Percentiles rank a stretch among this genome's conserved stretches.
phyloP scores from a whole-genome alignment of 306 rosid species.

The Rosa persica region DNA sequence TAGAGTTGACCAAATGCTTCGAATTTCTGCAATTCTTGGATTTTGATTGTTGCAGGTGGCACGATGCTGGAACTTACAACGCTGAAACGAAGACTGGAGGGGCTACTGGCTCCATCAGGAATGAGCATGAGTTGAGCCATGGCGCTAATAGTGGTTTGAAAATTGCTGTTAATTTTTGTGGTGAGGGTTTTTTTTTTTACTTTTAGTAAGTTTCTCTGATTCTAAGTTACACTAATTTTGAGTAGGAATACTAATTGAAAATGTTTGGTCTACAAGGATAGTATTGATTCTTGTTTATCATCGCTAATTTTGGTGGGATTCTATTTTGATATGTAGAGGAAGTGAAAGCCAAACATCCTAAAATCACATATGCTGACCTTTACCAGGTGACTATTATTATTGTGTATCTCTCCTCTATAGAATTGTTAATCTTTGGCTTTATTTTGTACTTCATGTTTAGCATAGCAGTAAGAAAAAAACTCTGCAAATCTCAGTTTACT shows the following conservation, averaged over 20 bases:
- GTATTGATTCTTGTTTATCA: neutral
- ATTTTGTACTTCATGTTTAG: neutral
- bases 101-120: conserved; percentile 80
- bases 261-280: neutral
- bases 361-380: conserved; percentile 74
- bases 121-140: conserved; percentile 51
- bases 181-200: conserved; percentile 30
- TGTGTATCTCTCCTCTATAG: neutral
- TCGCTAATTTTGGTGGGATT: conserved; percentile 11
- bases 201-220: neutral
- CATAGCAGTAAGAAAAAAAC: neutral
- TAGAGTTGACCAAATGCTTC: neutral
- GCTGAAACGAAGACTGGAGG: conserved; percentile 69
- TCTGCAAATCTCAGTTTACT: neutral
- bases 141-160: conserved; percentile 64
- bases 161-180: conserved; percentile 65
- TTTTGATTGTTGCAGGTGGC: conserved; percentile 57
- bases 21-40: neutral
- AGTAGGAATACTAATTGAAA: neutral
- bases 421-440: neutral
- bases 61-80: conserved; percentile 79
- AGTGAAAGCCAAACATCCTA: conserved; percentile 70
- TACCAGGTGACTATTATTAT: conserved; percentile 56
- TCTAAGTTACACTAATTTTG: neutral
- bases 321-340: conserved; percentile 46